Evolutionary conservation across 495 filamentous ascomycete species (phyloP).

Genomic region (Lophiotrema nucula): DNA sequence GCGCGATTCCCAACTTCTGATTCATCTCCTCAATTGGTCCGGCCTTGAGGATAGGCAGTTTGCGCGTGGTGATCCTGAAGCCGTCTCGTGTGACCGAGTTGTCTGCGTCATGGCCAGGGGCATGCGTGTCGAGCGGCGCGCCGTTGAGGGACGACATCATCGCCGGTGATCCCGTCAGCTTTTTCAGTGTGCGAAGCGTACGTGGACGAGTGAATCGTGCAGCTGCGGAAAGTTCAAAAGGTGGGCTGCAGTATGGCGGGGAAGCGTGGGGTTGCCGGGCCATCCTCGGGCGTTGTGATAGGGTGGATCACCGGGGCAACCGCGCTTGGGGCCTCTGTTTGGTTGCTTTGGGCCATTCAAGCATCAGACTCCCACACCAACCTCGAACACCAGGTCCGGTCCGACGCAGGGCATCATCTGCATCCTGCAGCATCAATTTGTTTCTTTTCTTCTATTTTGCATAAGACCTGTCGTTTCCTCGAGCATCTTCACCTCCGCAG

Average conservation of each 20-base stretch:
- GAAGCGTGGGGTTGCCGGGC: slow-evolving; percentile 9
- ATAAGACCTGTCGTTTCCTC: slow-evolving; percentile 16
- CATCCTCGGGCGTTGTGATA: too few relatives aligned
- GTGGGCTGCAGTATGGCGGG: background rate
- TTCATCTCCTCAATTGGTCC: slow-evolving; percentile 87
- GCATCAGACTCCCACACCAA: too few relatives aligned
- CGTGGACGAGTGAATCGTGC: slow-evolving; percentile 21
- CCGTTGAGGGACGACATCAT: slow-evolving; percentile 27
- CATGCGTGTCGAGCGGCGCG: slow-evolving; percentile 19
- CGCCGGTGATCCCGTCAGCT: background rate
- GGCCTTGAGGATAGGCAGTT: slow-evolving; percentile 88
- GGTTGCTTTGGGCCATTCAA: too few relatives aligned
- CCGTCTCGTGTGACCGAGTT: slow-evolving; percentile 27
- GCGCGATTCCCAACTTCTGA: slow-evolving; percentile 71
- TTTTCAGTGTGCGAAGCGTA: background rate
- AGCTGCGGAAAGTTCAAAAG: background rate
- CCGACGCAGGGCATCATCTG: slow-evolving; percentile 12
- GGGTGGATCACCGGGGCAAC: too few relatives aligned
- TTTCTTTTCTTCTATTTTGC: slow-evolving; percentile 15
- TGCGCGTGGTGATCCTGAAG: slow-evolving; percentile 74
- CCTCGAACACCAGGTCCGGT: too few relatives aligned
- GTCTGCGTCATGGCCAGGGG: slow-evolving; percentile 23
- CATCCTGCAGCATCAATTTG: slow-evolving; percentile 10
- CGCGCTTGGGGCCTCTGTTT: too few relatives aligned
- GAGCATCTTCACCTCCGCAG: slow-evolving; percentile 15